These are phyloP conservation scores for Nitzschia palea DNA, from an alignment of 108 stramenopile species.

Conservation along the genomic window DNA sequence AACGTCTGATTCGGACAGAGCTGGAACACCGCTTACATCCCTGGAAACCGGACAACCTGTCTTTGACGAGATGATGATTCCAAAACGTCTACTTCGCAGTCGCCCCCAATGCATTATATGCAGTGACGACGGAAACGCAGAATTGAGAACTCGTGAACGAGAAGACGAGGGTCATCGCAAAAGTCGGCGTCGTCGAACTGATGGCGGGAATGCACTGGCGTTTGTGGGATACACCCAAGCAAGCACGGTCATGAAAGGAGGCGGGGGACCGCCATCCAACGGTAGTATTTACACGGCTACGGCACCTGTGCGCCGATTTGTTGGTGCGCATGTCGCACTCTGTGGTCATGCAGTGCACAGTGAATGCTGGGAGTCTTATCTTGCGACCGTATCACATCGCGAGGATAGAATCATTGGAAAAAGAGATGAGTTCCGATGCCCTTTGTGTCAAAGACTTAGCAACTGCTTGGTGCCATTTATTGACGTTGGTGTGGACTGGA, in stretches of 20 bases:
- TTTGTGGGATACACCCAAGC: conserved; percentile 83
- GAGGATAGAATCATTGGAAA: conserved; percentile 64
- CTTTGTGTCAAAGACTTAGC: conserved; percentile 78
- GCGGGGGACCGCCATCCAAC: conserved; percentile 54
- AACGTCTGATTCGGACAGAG: conserved; percentile 36
- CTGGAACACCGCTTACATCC: conserved; percentile 15
- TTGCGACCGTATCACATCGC: conserved; percentile 66
- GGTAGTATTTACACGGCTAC: conserved; percentile 12
- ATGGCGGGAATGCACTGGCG: conserved; percentile 64
- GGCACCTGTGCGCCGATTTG: conserved; percentile 51
- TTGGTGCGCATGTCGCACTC: conserved; percentile 74
- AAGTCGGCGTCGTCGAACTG: conserved; percentile 38
- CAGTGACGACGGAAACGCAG: conserved; percentile 48
- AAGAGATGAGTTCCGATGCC: conserved; percentile 79
- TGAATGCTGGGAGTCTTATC: conserved; percentile 80
- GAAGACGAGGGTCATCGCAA: conserved; percentile 39
- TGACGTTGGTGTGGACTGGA: conserved; percentile 83
- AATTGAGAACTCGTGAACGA: conserved; percentile 18
- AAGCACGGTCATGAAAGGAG: conserved; percentile 81
- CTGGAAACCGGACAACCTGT: conserved; percentile 7
- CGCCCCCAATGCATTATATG: conserved; percentile 85
- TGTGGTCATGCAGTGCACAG: conserved; percentile 90
- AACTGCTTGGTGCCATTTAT: conserved; percentile 86
- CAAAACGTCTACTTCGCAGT: conserved; percentile 47
- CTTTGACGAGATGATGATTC: conserved; percentile 30